phyloP scores from a whole-genome alignment of 805 yeast species.

The Lachancea thermotolerans region DNA sequence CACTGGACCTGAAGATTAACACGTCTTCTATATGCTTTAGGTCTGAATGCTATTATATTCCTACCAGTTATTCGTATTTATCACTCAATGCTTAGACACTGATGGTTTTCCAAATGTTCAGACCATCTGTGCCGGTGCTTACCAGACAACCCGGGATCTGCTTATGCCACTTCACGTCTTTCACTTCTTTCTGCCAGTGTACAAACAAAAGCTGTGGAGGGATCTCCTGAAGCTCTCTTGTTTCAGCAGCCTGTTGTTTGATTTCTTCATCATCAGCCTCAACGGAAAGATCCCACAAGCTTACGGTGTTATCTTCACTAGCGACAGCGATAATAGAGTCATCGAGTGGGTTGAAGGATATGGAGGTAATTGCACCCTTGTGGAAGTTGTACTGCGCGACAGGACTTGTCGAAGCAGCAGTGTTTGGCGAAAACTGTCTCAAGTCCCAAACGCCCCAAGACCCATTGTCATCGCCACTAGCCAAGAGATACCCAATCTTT shows the following conservation, averaged over 20 bases:
- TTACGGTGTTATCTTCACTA: slow-evolving; percentile 93
- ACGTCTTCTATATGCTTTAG: neutral
- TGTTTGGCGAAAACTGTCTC: slow-evolving; percentile 63
- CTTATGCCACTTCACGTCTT: slow-evolving; percentile 96
- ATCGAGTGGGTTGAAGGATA: slow-evolving; percentile 90
- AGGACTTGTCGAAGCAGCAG: slow-evolving; percentile 46
- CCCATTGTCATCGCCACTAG: slow-evolving; percentile 97
- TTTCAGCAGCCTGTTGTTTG: slow-evolving; percentile 71
- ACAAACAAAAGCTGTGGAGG: slow-evolving; percentile 95
- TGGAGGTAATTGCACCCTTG: slow-evolving; percentile 85
- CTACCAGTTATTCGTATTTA: neutral
- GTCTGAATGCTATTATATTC: slow-evolving; percentile 1
- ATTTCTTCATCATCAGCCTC: slow-evolving; percentile 98
- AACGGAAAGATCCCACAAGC: slow-evolving; percentile 96
- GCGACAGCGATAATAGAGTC: slow-evolving; percentile 95
- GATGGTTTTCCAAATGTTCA: slow-evolving; percentile 93
- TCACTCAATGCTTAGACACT: slow-evolving; percentile 53
- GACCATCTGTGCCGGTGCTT: slow-evolving; percentile 92
- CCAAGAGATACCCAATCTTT: slow-evolving; percentile 77
- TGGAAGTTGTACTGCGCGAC: slow-evolving; percentile 96
- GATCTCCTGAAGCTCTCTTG: slow-evolving; percentile 74
- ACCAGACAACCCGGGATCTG: slow-evolving; percentile 95
- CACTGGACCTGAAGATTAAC: neutral
- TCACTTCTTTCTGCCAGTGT: slow-evolving; percentile 94
- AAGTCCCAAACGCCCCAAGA: slow-evolving; percentile 98